phyloP scores from a whole-genome alignment of 108 stramenopile species.

The Asterionellopsis glacialis region DNA sequence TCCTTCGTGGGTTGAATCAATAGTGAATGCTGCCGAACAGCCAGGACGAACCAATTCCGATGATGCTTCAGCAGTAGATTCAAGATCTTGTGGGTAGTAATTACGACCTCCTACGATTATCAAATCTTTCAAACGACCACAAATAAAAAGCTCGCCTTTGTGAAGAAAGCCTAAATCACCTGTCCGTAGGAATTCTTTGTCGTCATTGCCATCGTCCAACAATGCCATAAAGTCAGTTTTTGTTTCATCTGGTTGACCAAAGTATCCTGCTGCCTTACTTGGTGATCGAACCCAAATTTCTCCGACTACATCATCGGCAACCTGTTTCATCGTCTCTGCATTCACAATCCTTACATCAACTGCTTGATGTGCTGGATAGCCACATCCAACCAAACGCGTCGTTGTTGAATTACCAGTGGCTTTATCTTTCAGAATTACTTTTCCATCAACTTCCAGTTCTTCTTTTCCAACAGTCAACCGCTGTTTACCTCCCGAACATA shows the following conservation, averaged over 20 bases:
- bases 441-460: conserved; percentile 59
- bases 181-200: conserved; percentile 76
- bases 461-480: conserved; percentile 59
- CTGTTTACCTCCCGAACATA: conserved; percentile 82
- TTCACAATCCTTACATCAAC: conserved; percentile 84
- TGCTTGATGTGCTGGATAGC: conserved; percentile 60
- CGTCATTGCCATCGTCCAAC: conserved; percentile 24
- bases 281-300: conserved; percentile 93
- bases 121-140: conserved; percentile 95
- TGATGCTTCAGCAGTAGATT: conserved; percentile 87
- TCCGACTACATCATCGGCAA: conserved; percentile 66
- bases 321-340: conserved; percentile 30
- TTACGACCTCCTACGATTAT: conserved; percentile 98
- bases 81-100: conserved; percentile 99
- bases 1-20: conserved; percentile 40
- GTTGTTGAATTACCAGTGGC: conserved; percentile 7
- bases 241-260: conserved; percentile 44
- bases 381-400: conserved; percentile 71
- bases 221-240: conserved; percentile 66
- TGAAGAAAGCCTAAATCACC: conserved; percentile 98
- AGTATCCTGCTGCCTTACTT: conserved; percentile 82
- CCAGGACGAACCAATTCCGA: conserved; percentile 82
- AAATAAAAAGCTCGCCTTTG: conserved; percentile 91
- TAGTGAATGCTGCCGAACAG: conserved; percentile 94
- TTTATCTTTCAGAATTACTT: conserved; percentile 28